Conservation (phyloP, 495 filamentous ascomycete species). For the Podospora appendiculata region DNA sequence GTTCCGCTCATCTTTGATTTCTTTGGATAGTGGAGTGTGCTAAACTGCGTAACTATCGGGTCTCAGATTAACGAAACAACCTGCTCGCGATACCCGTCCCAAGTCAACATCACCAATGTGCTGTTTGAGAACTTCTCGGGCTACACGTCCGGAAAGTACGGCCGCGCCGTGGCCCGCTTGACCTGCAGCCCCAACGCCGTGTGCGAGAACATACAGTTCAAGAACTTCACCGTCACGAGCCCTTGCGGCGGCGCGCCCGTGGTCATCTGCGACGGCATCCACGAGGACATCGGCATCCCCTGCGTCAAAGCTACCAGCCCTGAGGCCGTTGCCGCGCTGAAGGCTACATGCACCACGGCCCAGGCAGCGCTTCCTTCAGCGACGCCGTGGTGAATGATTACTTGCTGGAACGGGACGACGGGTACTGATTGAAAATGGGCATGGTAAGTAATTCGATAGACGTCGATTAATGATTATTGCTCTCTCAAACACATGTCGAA, state of each 20-base stretch:
- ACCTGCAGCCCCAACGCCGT: slow-evolving; percentile 43
- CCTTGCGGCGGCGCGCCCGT: slow-evolving; percentile 38
- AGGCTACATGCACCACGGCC: slow-evolving; percentile 14
- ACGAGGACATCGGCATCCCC: slow-evolving; percentile 40
- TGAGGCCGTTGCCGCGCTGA: slow-evolving; percentile 18
- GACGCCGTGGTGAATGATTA: slow-evolving; percentile 9
- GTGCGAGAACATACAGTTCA: slow-evolving; percentile 44
- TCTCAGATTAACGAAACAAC: slow-evolving; percentile 23
- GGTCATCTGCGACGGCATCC: slow-evolving; percentile 45
- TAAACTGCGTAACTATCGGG: not conserved
- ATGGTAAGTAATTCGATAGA: not conserved
- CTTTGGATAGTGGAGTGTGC: not conserved
- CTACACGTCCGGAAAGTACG: slow-evolving; percentile 42
- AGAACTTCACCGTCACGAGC: slow-evolving; percentile 41
- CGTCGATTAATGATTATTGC: not conserved
- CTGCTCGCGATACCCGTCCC: slow-evolving; percentile 43
- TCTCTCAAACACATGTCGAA: not conserved
- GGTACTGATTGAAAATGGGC: not conserved
- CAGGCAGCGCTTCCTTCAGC: slow-evolving; percentile 13
- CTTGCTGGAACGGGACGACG: not conserved
- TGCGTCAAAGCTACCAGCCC: slow-evolving; percentile 28
- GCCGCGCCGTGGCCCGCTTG: slow-evolving; percentile 40
- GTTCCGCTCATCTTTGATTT: not conserved
- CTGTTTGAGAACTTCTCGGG: slow-evolving; percentile 49
- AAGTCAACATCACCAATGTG: slow-evolving; percentile 49